Conservation (phyloP, 805 yeast genomes). For the Starmerella floricola region DNA sequence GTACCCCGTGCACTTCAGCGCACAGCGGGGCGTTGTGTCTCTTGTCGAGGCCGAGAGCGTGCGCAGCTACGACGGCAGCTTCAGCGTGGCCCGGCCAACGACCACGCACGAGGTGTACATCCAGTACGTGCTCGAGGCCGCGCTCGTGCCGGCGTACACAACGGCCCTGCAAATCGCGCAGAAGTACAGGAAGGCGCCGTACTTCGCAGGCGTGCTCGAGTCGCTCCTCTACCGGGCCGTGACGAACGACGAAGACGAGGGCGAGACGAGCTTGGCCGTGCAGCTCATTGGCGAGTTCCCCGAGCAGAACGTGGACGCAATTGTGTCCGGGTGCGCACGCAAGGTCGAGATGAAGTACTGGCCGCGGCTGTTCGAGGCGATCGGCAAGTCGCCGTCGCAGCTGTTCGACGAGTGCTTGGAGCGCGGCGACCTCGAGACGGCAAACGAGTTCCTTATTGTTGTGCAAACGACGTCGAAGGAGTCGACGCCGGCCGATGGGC, state of each 20-base stretch:
- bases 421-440: conserved; percentile 30
- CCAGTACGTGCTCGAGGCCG: conserved; percentile 26
- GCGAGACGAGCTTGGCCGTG: conserved; percentile 18
- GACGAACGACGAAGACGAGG: conserved; percentile 7
- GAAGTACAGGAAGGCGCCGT: conserved; percentile 28
- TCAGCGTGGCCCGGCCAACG: conserved; percentile 26
- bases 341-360: conserved; percentile 48
- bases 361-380: conserved; percentile 32
- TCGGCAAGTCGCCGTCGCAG: conserved; percentile 28
- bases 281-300: conserved; percentile 29
- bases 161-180: conserved; percentile 24
- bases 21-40: conserved; percentile 38
- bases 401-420: conserved; percentile 29
- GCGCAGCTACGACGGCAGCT: conserved; percentile 27
- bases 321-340: conserved; percentile 39
- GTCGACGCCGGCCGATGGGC: conserved; percentile 19
- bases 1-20: conserved; percentile 40
- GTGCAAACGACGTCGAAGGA: conserved; percentile 27
- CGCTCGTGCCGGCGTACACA: conserved; percentile 17
- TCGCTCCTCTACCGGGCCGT: conserved; percentile 30
- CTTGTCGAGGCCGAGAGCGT: conserved; percentile 39
- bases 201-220: conserved; percentile 34
- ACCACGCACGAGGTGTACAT: conserved; percentile 28
- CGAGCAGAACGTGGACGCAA: conserved; percentile 27
- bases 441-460: conserved; percentile 33